A percentile compares a stretch with the other conserved stretches of the same genome.
phyloP scores from a whole-genome alignment of 2,329 filamentous ascomycete genomes.

The Exophiala viscosa region DNA sequence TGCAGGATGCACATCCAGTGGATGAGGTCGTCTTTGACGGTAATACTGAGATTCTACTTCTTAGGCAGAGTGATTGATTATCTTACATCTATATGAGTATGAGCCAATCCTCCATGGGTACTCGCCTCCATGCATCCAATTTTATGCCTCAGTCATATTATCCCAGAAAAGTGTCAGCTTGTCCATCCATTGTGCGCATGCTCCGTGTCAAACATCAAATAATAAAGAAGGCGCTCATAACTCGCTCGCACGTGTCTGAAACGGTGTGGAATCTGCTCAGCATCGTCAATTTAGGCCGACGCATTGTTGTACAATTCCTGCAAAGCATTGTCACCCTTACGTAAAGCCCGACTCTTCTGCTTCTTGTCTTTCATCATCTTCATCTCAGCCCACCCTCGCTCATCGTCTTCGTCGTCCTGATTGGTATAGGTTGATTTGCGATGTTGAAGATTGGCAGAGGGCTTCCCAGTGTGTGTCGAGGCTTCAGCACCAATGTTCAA shows the following conservation, averaged over 20 bases:
- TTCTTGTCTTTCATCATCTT: slow-evolving; percentile 49
- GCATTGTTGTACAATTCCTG: slow-evolving; percentile 27
- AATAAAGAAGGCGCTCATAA: slow-evolving; percentile 13
- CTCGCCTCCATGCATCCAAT: slow-evolving; percentile 6
- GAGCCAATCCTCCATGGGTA: slow-evolving; percentile 2
- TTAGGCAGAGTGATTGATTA: slow-evolving; percentile 2
- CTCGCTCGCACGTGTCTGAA: slow-evolving; percentile 2
- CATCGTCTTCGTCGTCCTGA: slow-evolving; percentile 46
- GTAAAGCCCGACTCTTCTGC: slow-evolving; percentile 46
- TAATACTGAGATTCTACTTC: too few species aligned
- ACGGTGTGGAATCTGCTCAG: background rate
- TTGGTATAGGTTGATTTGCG: slow-evolving; percentile 25
- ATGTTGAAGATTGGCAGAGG: slow-evolving; percentile 30
- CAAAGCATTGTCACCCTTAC: slow-evolving; percentile 33
- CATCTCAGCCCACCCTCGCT: slow-evolving; percentile 51
- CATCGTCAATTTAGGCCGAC: background rate
- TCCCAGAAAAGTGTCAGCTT: slow-evolving; percentile 7
- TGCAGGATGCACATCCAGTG: background rate
- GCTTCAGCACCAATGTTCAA: slow-evolving; percentile 25
- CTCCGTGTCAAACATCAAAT: background rate
- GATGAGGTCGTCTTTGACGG: too few species aligned
- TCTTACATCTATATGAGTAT: slow-evolving; percentile 14
- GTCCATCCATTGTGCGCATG: background rate
- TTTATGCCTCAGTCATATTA: slow-evolving; percentile 1
- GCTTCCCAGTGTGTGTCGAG: slow-evolving; percentile 27